Percentiles rank a stretch among this genome's conserved stretches.
Conservation (phyloP, 139 green algal species). For the Pleodorina starrii region DNA sequence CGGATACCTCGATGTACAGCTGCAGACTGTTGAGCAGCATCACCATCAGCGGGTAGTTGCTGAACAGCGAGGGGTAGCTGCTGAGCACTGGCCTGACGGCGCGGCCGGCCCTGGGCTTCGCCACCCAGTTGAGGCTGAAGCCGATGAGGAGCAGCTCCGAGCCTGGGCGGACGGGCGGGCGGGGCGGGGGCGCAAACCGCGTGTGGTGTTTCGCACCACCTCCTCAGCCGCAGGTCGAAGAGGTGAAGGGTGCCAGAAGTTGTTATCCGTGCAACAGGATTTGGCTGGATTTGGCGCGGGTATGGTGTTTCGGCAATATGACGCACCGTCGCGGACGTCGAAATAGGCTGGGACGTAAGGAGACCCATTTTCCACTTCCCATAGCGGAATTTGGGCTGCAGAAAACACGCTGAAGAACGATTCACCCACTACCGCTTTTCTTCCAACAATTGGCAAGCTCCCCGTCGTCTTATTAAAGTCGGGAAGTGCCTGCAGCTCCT, state of each 20-base stretch:
- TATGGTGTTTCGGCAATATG: neutral
- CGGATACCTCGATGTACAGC: neutral
- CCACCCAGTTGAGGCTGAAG: slow-evolving; percentile 1
- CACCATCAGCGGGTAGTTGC: neutral
- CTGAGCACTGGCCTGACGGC: neutral
- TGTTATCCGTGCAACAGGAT: too few species aligned
- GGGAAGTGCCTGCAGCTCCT: neutral
- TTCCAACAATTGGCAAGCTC: neutral
- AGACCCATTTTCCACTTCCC: neutral
- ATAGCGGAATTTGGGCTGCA: slow-evolving; percentile 3
- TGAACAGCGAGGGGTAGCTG: neutral
- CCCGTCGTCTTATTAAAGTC: neutral
- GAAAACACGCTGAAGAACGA: slow-evolving; percentile 23
- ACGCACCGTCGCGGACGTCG: slow-evolving; percentile 11
- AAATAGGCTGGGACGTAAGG: neutral
- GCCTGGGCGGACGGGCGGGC: too few species aligned
- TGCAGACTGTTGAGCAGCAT: neutral
- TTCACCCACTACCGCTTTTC: neutral
- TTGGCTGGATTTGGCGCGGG: too few species aligned
- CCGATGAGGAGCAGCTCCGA: neutral
- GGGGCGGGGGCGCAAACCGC: too few species aligned
- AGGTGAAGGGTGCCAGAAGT: too few species aligned
- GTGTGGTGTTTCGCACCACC: too few species aligned
- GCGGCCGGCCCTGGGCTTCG: neutral
- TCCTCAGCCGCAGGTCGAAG: too few species aligned